Percentiles rank a stretch among this genome's conserved stretches.
These are phyloP conservation scores for Penicillium soppii DNA, from an alignment of 495 filamentous ascomycete genomes.

Conservation along the genomic window DNA sequence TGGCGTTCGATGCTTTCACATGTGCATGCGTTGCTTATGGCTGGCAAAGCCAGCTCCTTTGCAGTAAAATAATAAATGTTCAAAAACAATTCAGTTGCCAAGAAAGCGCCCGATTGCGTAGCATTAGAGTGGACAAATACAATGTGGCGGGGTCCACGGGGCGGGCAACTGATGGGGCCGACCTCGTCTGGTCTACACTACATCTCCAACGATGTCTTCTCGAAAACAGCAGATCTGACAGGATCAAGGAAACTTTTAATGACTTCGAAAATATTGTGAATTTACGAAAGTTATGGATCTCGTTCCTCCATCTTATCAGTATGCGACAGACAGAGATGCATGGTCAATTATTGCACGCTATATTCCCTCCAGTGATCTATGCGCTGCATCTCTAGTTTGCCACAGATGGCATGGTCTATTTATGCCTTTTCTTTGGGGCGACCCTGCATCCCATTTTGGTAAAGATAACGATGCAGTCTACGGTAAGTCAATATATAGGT, in stretches of 20 bases:
- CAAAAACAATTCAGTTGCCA: too few species aligned
- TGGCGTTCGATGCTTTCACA: too few species aligned
- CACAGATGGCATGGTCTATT: slow-evolving; percentile 60
- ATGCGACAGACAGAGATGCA: slow-evolving; percentile 55
- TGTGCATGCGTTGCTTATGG: too few species aligned
- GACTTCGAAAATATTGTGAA: neutral
- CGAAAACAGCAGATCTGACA: too few species aligned
- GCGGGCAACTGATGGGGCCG: slow-evolving; percentile 6
- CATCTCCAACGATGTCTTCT: too few species aligned
- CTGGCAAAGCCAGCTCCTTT: too few species aligned
- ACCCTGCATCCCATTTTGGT: slow-evolving; percentile 64
- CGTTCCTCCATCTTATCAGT: slow-evolving; percentile 59
- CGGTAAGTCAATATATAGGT: slow-evolving; percentile 30
- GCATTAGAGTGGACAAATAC: neutral
- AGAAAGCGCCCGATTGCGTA: too few species aligned
- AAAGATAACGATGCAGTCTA: slow-evolving; percentile 63
- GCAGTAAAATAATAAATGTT: too few species aligned
- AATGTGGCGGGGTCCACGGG: slow-evolving; percentile 14
- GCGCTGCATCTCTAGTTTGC: slow-evolving; percentile 57
- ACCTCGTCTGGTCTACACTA: neutral
- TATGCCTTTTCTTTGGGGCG: slow-evolving; percentile 63
- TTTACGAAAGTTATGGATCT: slow-evolving; percentile 43
- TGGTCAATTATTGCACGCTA: slow-evolving; percentile 64
- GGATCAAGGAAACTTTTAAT: too few species aligned
- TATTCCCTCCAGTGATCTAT: slow-evolving; percentile 58